These are phyloP conservation scores for Gossypium turneri DNA, from an alignment of 345 rosid genomes.

Conservation along the genomic window DNA sequence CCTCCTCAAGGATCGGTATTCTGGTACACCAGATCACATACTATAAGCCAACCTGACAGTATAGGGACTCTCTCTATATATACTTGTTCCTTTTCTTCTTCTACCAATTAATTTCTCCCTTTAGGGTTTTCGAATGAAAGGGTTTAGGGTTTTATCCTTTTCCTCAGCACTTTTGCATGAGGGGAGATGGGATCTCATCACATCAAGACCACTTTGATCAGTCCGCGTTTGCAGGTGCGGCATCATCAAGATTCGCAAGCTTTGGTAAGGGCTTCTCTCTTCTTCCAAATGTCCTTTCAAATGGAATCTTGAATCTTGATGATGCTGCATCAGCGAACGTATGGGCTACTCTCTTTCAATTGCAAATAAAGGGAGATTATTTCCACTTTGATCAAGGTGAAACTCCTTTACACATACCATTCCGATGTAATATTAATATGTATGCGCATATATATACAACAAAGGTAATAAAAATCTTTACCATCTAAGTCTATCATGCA, in stretches of 20 bases:
- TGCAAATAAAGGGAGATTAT: background rate
- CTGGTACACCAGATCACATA: background rate
- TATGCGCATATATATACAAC: background rate
- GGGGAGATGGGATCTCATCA: constrained; percentile 9
- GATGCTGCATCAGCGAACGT: constrained; percentile 55
- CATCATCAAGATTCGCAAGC: constrained; percentile 46
- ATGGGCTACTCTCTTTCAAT: constrained; percentile 20
- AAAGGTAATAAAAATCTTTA: constrained; percentile 5
- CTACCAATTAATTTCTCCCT: background rate
- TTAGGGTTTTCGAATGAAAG: background rate
- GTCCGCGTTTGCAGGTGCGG: constrained; percentile 40
- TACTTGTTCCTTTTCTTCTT: background rate
- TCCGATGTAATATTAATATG: background rate
- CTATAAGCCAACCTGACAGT: background rate
- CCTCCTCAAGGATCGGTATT: background rate
- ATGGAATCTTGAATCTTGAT: constrained; percentile 48
- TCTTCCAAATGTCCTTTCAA: constrained; percentile 4
- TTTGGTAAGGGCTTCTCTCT: constrained; percentile 8
- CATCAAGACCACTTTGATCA: constrained; percentile 9
- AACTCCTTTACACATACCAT: background rate
- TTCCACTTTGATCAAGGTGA: constrained; percentile 5
- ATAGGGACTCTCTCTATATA: background rate
- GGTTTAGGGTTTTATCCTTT: constrained; percentile 10
- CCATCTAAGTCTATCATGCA: background rate
- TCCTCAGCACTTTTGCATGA: constrained; percentile 12